Evolutionary conservation across 2,329 filamentous ascomycete genomes (phyloP), one percentile per base, ranked within the genome.

Genomic region (Monilinia fructicola): DNA sequence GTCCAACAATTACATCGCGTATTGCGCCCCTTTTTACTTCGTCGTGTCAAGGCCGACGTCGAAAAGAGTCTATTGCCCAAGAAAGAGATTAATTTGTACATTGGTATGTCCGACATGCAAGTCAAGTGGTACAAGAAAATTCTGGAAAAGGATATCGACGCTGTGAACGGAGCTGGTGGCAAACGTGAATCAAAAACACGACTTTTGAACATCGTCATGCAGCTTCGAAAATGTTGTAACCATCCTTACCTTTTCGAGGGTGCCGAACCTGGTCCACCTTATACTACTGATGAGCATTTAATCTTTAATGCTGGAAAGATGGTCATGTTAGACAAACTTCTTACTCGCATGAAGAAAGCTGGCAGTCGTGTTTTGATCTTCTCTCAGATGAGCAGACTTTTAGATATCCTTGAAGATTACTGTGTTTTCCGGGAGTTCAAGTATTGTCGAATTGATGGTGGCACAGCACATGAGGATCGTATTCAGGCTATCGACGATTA

Each of bases 91-190:
- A 99, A 99, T 71, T 80, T 99, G 38, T 99, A 98, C 76, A 90
- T 99, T 71, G 95, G 94, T 72, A 97, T 99, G 94, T 93, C 95
- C 0, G 93, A 97, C 67, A 99, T 99, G 95, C 95, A 99, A 78
- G 87, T 97, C 72, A 96, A 95, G 76, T 99, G 95, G 94, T 99
- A 99, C 77, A 91, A 97, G 78, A 98, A 97, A 81, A 99, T 99
- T 73, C 82, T 99, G 3, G 95, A 99, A 76, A 99, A 98, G 80
- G 95, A 99, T 75, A 99, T 99, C 69, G 95, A 99, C 78, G 95
- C 95, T 18, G 94, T 99, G 74, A 99, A 99, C 73, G 95, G 95
- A 69, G 95, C 94, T 40, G 92, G 90, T 70, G 95, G 95, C 61
- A 99, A 97, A 80, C 90, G 93, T 68, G 95, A 99, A 79, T 98